Percentiles rank a stretch among this genome's conserved stretches.
These are phyloP conservation scores for Pythium scleroteichum DNA, from an alignment of 352 stramenopile genomes.

Conservation along the genomic window DNA sequence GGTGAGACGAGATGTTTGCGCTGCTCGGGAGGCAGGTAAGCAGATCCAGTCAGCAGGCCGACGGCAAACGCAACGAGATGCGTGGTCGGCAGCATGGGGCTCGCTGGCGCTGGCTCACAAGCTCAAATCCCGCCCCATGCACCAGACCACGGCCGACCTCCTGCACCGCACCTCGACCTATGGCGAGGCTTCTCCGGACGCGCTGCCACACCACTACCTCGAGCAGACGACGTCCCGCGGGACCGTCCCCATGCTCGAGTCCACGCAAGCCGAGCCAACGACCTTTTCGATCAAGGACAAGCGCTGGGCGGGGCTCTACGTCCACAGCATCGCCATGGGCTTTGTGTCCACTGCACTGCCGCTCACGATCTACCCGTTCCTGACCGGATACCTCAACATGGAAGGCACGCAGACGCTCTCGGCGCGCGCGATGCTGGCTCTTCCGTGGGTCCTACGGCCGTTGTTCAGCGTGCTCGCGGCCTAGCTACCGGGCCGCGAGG, in stretches of 20 bases:
- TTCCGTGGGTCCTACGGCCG: conserved; percentile 54
- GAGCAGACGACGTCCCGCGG: background rate
- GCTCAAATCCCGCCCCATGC: no score
- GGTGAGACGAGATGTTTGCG: no score
- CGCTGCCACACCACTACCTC: background rate
- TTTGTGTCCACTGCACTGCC: conserved; percentile 43
- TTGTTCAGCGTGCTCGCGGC: conserved; percentile 39
- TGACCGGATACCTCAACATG: conserved; percentile 65
- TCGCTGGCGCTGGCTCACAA: no score
- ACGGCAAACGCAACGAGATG: no score
- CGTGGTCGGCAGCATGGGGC: no score
- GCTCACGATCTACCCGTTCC: conserved; percentile 29
- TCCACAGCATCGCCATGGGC: conserved; percentile 47
- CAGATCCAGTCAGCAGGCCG: no score
- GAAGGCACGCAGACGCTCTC: conserved; percentile 56
- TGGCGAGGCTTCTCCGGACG: background rate
- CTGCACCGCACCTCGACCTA: no score
- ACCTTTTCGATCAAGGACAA: conserved; percentile 27
- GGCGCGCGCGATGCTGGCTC: conserved; percentile 40
- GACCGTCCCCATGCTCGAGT: background rate
- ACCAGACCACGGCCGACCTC: no score
- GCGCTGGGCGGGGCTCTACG: conserved; percentile 45
- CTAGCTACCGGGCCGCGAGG: conserved; percentile 27
- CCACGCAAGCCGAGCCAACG: background rate
- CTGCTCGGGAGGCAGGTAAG: no score